phyloP scores from a whole-genome alignment of 345 rosid species.

The Pugionium dolabratum region DNA sequence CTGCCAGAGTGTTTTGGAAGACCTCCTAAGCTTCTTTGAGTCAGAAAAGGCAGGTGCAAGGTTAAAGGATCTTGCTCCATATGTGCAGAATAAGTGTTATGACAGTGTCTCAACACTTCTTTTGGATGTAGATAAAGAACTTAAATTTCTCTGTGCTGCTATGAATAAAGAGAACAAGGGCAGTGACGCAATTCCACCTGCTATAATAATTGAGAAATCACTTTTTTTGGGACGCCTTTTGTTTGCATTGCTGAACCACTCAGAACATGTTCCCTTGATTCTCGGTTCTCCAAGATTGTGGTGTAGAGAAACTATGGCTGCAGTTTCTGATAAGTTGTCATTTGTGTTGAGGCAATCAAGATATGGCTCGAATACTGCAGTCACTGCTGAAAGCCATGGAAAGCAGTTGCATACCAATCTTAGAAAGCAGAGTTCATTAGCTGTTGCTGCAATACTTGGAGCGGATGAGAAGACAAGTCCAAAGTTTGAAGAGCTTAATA shows the following conservation, averaged over 20 bases:
- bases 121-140: slow-evolving; percentile 61
- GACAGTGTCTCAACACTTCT: slow-evolving; percentile 70
- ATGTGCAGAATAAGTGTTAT: slow-evolving; percentile 79
- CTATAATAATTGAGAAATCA: slow-evolving; percentile 77
- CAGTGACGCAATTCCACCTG: slow-evolving; percentile 47
- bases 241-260: slow-evolving; percentile 82
- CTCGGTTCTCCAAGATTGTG: slow-evolving; percentile 96
- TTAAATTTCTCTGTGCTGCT: slow-evolving; percentile 58
- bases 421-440: slow-evolving; percentile 71
- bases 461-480: slow-evolving; percentile 77
- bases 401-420: slow-evolving; percentile 53
- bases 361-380: slow-evolving; percentile 44
- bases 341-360: slow-evolving; percentile 64
- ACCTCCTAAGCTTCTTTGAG: slow-evolving; percentile 84
- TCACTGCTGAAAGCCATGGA: slow-evolving; percentile 56
- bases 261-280: slow-evolving; percentile 72
- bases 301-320: slow-evolving; percentile 63
- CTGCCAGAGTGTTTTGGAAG: slow-evolving; percentile 76
- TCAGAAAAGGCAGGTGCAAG: slow-evolving; percentile 88
- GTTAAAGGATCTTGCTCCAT: slow-evolving; percentile 74
- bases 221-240: slow-evolving; percentile 90
- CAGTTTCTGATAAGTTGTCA: slow-evolving; percentile 67
- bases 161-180: slow-evolving; percentile 49
- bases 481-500: slow-evolving; percentile 65
- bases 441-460: slow-evolving; percentile 82